A percentile compares a stretch with the other conserved stretches of the same genome.
Conservation (phyloP, 495 filamentous ascomycete species). For the Parmelia sp. region DNA sequence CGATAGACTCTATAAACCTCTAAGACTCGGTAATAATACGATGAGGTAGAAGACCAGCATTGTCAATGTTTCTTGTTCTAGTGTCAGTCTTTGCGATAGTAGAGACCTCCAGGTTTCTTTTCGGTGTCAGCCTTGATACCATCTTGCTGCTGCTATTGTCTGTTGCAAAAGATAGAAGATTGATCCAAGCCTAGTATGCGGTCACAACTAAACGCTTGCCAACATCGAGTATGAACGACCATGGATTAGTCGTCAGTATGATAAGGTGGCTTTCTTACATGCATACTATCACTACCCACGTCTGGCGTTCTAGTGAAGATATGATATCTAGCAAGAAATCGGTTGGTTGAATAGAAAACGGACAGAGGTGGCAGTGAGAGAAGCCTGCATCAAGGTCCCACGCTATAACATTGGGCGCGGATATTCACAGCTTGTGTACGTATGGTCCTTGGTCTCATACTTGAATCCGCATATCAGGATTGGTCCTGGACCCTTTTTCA, state of each 20-base stretch:
- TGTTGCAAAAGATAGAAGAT: conserved; percentile 37
- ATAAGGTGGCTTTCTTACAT: too few relatives aligned
- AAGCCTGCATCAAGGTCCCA: too few relatives aligned
- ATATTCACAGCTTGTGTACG: too few relatives aligned
- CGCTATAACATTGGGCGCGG: too few relatives aligned
- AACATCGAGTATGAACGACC: neutral
- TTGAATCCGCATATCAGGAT: too few relatives aligned
- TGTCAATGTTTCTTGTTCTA: conserved; percentile 29
- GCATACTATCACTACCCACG: too few relatives aligned
- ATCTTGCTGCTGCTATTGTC: conserved; percentile 40
- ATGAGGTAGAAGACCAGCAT: conserved; percentile 35
- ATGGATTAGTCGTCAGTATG: neutral
- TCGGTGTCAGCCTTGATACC: conserved; percentile 42
- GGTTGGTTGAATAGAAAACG: too few relatives aligned
- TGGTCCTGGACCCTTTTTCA: too few relatives aligned
- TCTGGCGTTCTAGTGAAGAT: too few relatives aligned
- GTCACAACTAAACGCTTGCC: conserved; percentile 13
- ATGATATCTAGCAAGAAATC: too few relatives aligned
- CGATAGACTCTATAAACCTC: conserved; percentile 30
- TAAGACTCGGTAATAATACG: conserved; percentile 32
- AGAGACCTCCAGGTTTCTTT: conserved; percentile 56
- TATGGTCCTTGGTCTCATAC: too few relatives aligned
- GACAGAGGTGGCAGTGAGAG: too few relatives aligned
- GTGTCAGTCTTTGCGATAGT: conserved; percentile 36
- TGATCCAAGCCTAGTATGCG: conserved; percentile 20